phyloP scores from a whole-genome alignment of 1,284 basidiomycete genomes.

The Pascua sp. region DNA sequence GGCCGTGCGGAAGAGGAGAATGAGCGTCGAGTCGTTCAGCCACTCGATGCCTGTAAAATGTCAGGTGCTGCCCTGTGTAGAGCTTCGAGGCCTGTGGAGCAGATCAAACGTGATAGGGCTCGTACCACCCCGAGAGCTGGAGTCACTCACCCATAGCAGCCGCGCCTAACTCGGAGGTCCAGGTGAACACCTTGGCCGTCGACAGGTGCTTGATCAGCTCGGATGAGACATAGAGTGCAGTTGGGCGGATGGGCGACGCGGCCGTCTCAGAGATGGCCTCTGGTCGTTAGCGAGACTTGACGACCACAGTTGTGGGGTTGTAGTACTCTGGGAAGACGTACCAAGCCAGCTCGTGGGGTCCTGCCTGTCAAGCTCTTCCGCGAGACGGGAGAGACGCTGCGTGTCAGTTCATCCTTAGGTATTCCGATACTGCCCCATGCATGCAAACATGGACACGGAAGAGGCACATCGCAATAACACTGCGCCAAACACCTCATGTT shows the following conservation, averaged over 20 bases:
- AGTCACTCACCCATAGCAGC: constrained; percentile 35
- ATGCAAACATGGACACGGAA: too few species aligned
- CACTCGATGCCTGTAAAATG: constrained; percentile 40
- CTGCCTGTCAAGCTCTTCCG: constrained; percentile 36
- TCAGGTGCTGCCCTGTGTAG: neutral
- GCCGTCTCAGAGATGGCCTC: constrained; percentile 32
- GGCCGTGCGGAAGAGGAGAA: constrained; percentile 38
- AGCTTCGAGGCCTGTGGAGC: neutral
- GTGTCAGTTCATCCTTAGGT: neutral
- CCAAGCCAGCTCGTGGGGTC: constrained; percentile 42
- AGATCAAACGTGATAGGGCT: too few species aligned
- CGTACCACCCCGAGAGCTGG: too few species aligned
- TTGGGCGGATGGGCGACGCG: constrained; percentile 28
- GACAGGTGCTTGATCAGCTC: constrained; percentile 43
- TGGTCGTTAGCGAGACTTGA: constrained; percentile 8
- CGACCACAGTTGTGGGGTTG: neutral
- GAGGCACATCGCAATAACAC: too few species aligned
- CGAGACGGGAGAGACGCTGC: constrained; percentile 36
- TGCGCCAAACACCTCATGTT: neutral
- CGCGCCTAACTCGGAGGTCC: constrained; percentile 37
- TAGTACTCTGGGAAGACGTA: constrained; percentile 7
- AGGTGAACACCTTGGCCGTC: constrained; percentile 43
- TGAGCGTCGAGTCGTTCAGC: constrained; percentile 44
- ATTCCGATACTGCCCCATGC: too few species aligned
- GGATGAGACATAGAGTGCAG: constrained; percentile 35